Evolutionary conservation across 2,329 filamentous ascomycete species (phyloP).

Genomic region (Chaetomium sp.): DNA sequence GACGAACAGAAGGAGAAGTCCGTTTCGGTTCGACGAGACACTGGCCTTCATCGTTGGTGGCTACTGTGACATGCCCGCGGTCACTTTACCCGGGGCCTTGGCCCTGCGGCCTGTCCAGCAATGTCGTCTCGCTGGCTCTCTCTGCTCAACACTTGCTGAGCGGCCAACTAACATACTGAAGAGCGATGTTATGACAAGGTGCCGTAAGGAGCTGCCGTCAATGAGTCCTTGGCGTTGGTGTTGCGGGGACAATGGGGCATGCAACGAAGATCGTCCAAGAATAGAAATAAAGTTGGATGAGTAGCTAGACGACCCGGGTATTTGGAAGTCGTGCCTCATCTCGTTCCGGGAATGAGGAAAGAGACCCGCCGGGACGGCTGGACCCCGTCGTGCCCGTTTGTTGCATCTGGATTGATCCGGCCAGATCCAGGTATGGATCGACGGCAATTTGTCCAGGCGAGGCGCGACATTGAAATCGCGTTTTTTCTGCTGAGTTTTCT

Average conservation of each 20-base stretch:
- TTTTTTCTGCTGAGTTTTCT: too few species aligned
- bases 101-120: neutral
- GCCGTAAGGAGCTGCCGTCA: neutral
- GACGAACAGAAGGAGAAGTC: neutral
- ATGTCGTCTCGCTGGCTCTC: neutral
- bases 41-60: neutral
- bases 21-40: neutral
- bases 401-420: neutral
- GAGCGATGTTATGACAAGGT: too few species aligned
- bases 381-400: neutral
- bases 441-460: conserved; percentile 10
- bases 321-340: conserved; percentile 12
- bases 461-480: neutral
- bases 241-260: conserved; percentile 5
- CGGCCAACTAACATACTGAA: too few species aligned
- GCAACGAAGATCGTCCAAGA: conserved; percentile 12
- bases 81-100: neutral
- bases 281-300: conserved; percentile 23
- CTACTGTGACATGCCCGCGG: neutral
- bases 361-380: conserved; percentile 14
- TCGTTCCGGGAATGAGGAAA: conserved; percentile 17
- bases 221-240: neutral
- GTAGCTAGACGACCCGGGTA: conserved; percentile 18
- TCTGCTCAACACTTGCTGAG: neutral
- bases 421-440: neutral